Evolutionary conservation across 768 basidiomycete genomes (phyloP).

Genomic region (Inosperma sp.): DNA sequence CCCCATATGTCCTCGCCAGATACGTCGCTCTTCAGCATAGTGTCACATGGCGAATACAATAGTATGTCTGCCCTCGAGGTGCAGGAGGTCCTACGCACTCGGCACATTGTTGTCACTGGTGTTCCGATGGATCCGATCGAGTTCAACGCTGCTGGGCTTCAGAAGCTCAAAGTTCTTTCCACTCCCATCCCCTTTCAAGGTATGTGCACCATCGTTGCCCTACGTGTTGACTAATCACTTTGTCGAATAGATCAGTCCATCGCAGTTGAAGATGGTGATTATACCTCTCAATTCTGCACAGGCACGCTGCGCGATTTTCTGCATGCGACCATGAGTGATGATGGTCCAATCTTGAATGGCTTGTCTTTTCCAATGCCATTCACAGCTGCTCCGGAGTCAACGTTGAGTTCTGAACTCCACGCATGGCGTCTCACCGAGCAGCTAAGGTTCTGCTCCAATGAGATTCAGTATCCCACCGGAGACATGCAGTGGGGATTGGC

Average conservation of each 20-base stretch:
- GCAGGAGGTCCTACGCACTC: neutral
- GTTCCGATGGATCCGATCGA: neutral
- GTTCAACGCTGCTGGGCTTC: neutral
- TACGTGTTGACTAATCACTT: too few species aligned
- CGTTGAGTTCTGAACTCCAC: neutral
- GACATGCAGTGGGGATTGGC: constrained; percentile 18
- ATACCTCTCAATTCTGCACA: too few species aligned
- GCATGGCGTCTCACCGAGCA: constrained; percentile 1
- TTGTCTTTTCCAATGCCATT: neutral
- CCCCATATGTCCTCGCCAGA: too few species aligned
- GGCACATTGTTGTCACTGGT: neutral
- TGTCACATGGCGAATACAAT: neutral
- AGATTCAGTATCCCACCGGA: neutral
- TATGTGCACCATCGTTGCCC: too few species aligned
- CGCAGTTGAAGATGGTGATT: too few species aligned
- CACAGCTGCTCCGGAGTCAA: too few species aligned
- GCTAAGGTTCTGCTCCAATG: neutral
- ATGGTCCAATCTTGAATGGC: neutral
- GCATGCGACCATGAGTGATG: neutral
- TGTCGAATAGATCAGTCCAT: too few species aligned
- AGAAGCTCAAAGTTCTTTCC: neutral
- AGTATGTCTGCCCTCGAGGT: neutral
- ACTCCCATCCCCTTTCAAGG: neutral
- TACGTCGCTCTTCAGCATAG: too few species aligned
- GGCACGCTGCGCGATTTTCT: too few species aligned